Evolutionary conservation across 2,329 filamentous ascomycete species (phyloP), one percentile per base, ranked within the genome.

Genomic region (Paraphoma sp.): DNA sequence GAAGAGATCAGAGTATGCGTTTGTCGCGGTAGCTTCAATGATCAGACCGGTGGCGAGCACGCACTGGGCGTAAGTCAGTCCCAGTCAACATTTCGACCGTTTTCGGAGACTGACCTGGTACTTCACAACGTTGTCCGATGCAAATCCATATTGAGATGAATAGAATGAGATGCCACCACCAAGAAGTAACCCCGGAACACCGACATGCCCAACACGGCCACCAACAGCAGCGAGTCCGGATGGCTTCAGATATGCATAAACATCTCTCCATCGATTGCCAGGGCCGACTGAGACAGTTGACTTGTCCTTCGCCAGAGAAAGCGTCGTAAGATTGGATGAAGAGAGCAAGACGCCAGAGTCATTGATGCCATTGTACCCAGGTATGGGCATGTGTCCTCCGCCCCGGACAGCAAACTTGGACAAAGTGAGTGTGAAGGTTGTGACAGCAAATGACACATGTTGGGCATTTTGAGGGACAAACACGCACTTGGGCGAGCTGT

Each of bases 181-280:
- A n/a, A 73, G 63, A 1, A 69, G 54, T 28, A 70, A 23, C 28
- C 72, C 72, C 8, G 69, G 61, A 3, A 74, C 71, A 17, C 71
- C 72, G n/a, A 75, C 70, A 45, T 63, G 64, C 12, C 61, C 63
- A 10, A 73, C 56, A 8, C 73, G 58, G 2, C 71, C 72, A 2
- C 72, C 72, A 8, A 72, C 63, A 50, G 67, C 65, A 36, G 63
- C 60, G 11, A 74, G 59, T 1, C 56, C 52, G 3, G 45, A 55
- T 10, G 53, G 50, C 29, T 73, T 59, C 1, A 76, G 54, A 28
- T 64, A 61, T 1, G 58, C 59, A 28, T 65, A 76, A 1, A 75
- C 71, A 38, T 73, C 63, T 8, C 62, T 62, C 72, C 73, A 75
- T 43, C 63, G 55, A 9, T 68, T 62, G 1, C 73, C 73, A 14